Conservation (phyloP, 1,139 yeast species). For the Candida sp. region DNA sequence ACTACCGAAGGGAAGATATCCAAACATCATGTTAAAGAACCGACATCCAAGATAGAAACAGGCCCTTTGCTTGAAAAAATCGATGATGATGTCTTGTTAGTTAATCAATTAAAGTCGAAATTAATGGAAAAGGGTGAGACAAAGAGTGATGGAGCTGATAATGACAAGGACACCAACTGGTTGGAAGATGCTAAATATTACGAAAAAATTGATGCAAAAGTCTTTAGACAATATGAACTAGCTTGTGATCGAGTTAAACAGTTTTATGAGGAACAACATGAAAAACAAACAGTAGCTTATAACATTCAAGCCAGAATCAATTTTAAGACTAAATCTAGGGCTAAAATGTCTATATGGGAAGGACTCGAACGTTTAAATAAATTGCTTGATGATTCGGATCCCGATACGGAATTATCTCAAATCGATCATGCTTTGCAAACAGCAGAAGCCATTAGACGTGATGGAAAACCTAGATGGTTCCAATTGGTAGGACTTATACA, state of each 20-base stretch:
- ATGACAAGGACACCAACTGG: constrained; percentile 12
- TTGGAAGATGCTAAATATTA: constrained; percentile 28
- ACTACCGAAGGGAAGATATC: not conserved
- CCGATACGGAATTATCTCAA: constrained; percentile 72
- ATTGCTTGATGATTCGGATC: constrained; percentile 68
- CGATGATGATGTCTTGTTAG: constrained; percentile 33
- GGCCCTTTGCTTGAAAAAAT: constrained; percentile 24
- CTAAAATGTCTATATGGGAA: constrained; percentile 70
- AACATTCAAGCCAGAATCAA: constrained; percentile 69
- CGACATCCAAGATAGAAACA: not conserved
- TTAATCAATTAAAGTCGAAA: constrained; percentile 25
- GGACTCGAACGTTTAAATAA: constrained; percentile 62
- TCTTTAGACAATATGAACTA: constrained; percentile 63
- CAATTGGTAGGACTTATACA: constrained; percentile 72
- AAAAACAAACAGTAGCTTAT: constrained; percentile 68
- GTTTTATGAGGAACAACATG: constrained; percentile 68
- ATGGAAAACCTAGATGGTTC: constrained; percentile 72
- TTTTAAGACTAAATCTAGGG: constrained; percentile 64
- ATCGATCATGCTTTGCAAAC: constrained; percentile 77
- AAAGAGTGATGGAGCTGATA: not conserved
- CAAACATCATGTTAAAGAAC: not conserved
- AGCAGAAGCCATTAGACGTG: constrained; percentile 69
- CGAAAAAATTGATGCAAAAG: constrained; percentile 35
- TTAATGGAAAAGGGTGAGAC: constrained; percentile 4
- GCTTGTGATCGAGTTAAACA: constrained; percentile 68